phyloP scores from a whole-genome alignment of 1,139 yeast genomes.

The Saccharomyces hybrid region DNA sequence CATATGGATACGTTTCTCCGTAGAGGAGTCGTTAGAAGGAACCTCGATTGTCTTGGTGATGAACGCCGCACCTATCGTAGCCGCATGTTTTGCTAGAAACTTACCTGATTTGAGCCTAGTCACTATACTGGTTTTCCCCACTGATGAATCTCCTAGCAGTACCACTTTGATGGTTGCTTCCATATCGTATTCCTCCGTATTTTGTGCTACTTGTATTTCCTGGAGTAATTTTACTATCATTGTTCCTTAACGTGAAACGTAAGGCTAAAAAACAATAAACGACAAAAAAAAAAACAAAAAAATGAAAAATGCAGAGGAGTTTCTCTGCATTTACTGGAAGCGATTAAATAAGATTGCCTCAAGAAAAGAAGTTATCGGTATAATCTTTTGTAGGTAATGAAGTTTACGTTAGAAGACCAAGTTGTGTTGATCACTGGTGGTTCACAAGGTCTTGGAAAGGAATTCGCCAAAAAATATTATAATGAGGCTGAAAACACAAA shows the following conservation, averaged over 20 bases:
- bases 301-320: not conserved
- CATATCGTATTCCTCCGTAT: slow-evolving; percentile 28
- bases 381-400: slow-evolving; percentile 10
- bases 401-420: slow-evolving; percentile 38
- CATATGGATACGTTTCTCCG: slow-evolving; percentile 54
- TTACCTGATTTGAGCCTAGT: slow-evolving; percentile 87
- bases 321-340: not conserved
- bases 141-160: slow-evolving; percentile 89
- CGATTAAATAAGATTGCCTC: not conserved
- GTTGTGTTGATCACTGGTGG: slow-evolving; percentile 84
- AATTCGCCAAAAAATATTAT: slow-evolving; percentile 57
- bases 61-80: slow-evolving; percentile 96
- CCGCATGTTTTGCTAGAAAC: slow-evolving; percentile 75
- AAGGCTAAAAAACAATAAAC: not conserved
- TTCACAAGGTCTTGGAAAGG: slow-evolving; percentile 88
- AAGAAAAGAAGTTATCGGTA: not conserved
- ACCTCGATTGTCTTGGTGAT: slow-evolving; percentile 73
- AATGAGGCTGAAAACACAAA: slow-evolving; percentile 42
- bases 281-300: not conserved
- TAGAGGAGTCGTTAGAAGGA: slow-evolving; percentile 34
- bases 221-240: slow-evolving; percentile 2
- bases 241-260: not conserved
- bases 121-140: slow-evolving; percentile 85
- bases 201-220: slow-evolving; percentile 3
- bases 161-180: slow-evolving; percentile 54